phyloP scores from a whole-genome alignment of 2,329 filamentous ascomycete genomes.

The Davidsoniella neocaledoniae region DNA sequence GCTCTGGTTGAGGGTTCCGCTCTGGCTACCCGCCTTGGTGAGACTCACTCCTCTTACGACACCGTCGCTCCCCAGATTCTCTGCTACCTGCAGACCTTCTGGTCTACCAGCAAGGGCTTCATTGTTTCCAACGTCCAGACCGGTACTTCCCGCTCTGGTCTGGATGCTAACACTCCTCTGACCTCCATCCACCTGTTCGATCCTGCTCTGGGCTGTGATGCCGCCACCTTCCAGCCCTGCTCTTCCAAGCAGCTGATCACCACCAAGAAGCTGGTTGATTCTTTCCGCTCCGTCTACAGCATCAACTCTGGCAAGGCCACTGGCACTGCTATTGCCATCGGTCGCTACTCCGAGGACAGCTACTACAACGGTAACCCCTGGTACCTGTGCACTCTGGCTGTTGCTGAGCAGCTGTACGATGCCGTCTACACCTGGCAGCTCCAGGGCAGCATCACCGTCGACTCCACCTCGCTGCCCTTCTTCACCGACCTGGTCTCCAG shows the following conservation, averaged over 20 bases:
- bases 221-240: slow-evolving; percentile 63
- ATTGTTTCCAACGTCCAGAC: slow-evolving; percentile 47
- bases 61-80: slow-evolving; percentile 52
- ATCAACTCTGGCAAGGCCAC: slow-evolving; percentile 49
- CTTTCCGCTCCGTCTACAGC: slow-evolving; percentile 52
- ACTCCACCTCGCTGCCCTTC: slow-evolving; percentile 48
- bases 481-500: slow-evolving; percentile 49
- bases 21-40: slow-evolving; percentile 46
- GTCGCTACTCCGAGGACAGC: slow-evolving; percentile 53
- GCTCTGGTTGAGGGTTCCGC: slow-evolving; percentile 49
- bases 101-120: slow-evolving; percentile 43
- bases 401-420: slow-evolving; percentile 66
- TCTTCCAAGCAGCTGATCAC: slow-evolving; percentile 53
- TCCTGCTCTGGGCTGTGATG: slow-evolving; percentile 45
- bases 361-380: slow-evolving; percentile 72
- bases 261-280: slow-evolving; percentile 59
- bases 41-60: slow-evolving; percentile 42
- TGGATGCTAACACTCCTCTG: slow-evolving; percentile 56
- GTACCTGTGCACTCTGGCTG: slow-evolving; percentile 61
- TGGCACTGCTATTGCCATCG: slow-evolving; percentile 43
- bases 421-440: slow-evolving; percentile 55
- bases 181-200: slow-evolving; percentile 55
- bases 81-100: slow-evolving; percentile 61
- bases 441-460: slow-evolving; percentile 46
- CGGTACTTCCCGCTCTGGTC: slow-evolving; percentile 42